Evolutionary conservation across 2,329 filamentous ascomycete species (phyloP).

Genomic region (Stachybotrys chartarum): DNA sequence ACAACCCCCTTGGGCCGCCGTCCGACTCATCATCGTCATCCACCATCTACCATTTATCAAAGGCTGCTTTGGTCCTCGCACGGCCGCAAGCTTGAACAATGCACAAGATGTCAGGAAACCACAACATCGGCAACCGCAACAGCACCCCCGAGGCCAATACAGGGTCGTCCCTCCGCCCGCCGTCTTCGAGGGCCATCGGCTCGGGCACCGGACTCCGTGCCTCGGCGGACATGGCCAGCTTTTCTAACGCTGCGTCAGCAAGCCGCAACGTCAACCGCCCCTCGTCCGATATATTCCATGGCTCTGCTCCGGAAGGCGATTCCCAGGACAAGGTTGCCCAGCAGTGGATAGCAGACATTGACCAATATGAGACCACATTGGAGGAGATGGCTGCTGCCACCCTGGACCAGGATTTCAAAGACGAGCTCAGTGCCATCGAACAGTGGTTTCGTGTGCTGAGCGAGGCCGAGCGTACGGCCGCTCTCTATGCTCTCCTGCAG

Average conservation of each 20-base stretch:
- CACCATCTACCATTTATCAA: neutral
- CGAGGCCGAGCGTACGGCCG: conserved; percentile 92
- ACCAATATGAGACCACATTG: conserved; percentile 96
- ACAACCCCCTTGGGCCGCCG: neutral
- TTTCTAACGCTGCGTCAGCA: conserved; percentile 58
- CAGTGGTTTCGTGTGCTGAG: conserved; percentile 99
- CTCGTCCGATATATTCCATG: conserved; percentile 86
- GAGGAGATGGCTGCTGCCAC: conserved; percentile 99
- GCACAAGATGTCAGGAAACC: conserved; percentile 61
- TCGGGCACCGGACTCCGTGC: conserved; percentile 82
- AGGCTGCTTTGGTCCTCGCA: neutral
- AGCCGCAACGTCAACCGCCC: conserved; percentile 69
- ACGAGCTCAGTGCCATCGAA: conserved; percentile 96
- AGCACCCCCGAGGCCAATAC: conserved; percentile 91
- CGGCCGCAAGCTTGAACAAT: conserved; percentile 23
- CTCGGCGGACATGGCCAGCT: conserved; percentile 90
- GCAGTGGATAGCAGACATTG: conserved; percentile 98
- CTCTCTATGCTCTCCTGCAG: conserved; percentile 89
- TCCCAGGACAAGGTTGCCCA: conserved; percentile 88
- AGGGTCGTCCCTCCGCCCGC: conserved; percentile 74
- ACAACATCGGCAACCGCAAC: conserved; percentile 78
- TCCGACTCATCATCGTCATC: conserved; percentile 14
- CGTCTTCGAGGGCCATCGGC: conserved; percentile 69
- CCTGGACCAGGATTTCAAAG: conserved; percentile 99
- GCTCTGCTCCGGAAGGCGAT: conserved; percentile 65